A percentile compares a stretch with the other conserved stretches of the same genome.
These are phyloP conservation scores for Ormosia semicastrata DNA, from an alignment of 306 rosid genomes.

Conservation along the genomic window DNA sequence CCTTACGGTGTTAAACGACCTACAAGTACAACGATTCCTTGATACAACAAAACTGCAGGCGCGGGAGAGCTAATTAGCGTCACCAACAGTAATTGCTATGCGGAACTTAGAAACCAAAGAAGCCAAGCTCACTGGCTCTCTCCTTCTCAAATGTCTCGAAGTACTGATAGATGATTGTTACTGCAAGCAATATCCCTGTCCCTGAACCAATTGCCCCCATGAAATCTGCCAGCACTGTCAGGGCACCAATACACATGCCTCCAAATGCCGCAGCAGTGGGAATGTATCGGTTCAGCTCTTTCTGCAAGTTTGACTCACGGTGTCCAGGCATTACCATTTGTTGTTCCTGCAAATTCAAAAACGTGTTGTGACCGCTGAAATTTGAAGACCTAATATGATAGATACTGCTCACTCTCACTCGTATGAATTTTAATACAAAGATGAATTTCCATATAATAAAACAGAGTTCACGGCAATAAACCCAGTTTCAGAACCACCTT, in stretches of 20 bases:
- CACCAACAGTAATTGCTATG: slow-evolving; percentile 6
- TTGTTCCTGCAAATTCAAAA: slow-evolving; percentile 71
- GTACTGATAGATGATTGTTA: slow-evolving; percentile 90
- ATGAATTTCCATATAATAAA: background rate
- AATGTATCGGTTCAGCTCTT: slow-evolving; percentile 81
- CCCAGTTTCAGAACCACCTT: background rate
- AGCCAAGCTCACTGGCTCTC: slow-evolving; percentile 86
- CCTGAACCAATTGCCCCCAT: slow-evolving; percentile 98
- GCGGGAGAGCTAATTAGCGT: slow-evolving; percentile 16
- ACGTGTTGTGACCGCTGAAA: background rate
- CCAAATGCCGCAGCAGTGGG: slow-evolving; percentile 96
- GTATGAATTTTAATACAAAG: background rate
- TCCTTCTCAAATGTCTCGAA: slow-evolving; percentile 91
- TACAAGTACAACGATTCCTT: slow-evolving; percentile 41
- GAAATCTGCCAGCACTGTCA: slow-evolving; percentile 90
- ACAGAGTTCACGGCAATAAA: background rate
- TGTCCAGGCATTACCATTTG: slow-evolving; percentile 98
- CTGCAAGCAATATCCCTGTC: slow-evolving; percentile 86
- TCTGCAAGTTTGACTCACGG: slow-evolving; percentile 86
- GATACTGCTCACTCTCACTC: background rate
- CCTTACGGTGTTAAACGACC: slow-evolving; percentile 39
- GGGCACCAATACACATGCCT: slow-evolving; percentile 89
- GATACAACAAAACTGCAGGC: slow-evolving; percentile 40
- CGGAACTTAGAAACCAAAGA: slow-evolving; percentile 70
- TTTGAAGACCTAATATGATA: background rate